Evolutionary conservation across 306 rosid species (phyloP).

Genomic region (Corylus americana): DNA sequence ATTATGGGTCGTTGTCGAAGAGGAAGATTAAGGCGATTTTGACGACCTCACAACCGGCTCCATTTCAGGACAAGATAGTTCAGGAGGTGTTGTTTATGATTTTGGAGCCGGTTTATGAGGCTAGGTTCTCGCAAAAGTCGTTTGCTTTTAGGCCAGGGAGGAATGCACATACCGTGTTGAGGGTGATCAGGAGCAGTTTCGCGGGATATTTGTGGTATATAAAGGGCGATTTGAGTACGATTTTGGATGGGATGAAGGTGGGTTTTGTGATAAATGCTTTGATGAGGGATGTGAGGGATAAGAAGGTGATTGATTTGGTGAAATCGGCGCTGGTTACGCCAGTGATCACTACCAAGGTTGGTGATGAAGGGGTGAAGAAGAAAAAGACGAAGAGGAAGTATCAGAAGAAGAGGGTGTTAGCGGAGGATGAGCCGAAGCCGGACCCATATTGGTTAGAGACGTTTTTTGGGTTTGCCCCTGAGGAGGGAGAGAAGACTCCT

Average conservation of each 20-base stretch:
- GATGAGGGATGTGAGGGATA: constrained; percentile 91
- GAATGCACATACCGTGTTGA: constrained; percentile 69
- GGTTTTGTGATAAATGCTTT: constrained; percentile 76
- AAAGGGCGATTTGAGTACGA: constrained; percentile 76
- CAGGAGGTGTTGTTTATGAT: constrained; percentile 82
- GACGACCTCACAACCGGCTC: constrained; percentile 70
- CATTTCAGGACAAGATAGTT: constrained; percentile 88
- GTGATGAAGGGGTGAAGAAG: constrained; percentile 60
- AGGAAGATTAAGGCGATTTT: constrained; percentile 71
- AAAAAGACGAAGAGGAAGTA: constrained; percentile 79
- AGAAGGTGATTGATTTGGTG: constrained; percentile 70
- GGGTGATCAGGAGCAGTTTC: constrained; percentile 77
- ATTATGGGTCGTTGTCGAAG: constrained; percentile 70
- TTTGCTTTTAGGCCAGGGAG: constrained; percentile 85
- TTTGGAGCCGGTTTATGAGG: constrained; percentile 81
- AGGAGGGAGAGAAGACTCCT: constrained; percentile 84
- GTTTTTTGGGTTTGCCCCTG: constrained; percentile 88
- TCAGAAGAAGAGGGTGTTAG: constrained; percentile 90
- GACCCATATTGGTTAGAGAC: constrained; percentile 95
- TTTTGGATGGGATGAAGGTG: constrained; percentile 80
- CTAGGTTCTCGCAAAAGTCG: constrained; percentile 65
- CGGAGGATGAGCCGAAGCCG: constrained; percentile 96
- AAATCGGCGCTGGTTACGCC: constrained; percentile 76
- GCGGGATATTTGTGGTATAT: constrained; percentile 92
- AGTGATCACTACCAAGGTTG: constrained; percentile 52